Conservation (phyloP, 192 early-diverging fungal species). For the Backusella parvicylindrica region DNA sequence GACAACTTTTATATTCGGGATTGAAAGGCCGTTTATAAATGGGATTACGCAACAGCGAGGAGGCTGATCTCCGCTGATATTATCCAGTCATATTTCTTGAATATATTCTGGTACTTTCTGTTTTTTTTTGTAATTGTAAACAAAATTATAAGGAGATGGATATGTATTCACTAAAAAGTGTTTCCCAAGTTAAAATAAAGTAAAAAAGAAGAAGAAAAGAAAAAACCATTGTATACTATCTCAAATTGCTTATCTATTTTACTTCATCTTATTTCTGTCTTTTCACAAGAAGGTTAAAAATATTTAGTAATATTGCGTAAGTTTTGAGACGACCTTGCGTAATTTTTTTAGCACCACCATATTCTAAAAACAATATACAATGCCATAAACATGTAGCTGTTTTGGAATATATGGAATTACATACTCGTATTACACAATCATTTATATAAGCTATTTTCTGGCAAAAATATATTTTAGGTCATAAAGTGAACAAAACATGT, state of each 20-base stretch:
- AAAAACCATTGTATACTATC: neutral
- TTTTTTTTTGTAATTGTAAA: neutral
- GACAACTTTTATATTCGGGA: neutral
- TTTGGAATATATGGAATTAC: neutral
- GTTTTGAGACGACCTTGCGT: neutral
- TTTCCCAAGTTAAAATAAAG: no score
- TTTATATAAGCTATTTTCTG: neutral
- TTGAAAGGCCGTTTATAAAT: neutral
- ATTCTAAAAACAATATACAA: neutral
- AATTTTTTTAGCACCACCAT: neutral
- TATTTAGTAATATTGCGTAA: neutral
- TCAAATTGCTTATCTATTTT: neutral
- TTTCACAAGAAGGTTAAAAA: neutral
- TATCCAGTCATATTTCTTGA: neutral
- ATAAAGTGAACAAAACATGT: neutral
- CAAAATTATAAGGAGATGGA: no score
- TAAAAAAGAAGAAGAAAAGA: no score
- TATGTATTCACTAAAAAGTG: no score
- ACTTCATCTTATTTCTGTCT: neutral
- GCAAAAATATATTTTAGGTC: neutral
- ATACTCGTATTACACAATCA: neutral
- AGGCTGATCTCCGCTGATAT: neutral
- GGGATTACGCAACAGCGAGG: neutral
- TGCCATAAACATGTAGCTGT: neutral
- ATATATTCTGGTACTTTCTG: neutral